A percentile compares a stretch with the other conserved stretches of the same genome.
Evolutionary conservation across 768 basidiomycete genomes (phyloP).

Genomic region (Kwoniella botswanensis): DNA sequence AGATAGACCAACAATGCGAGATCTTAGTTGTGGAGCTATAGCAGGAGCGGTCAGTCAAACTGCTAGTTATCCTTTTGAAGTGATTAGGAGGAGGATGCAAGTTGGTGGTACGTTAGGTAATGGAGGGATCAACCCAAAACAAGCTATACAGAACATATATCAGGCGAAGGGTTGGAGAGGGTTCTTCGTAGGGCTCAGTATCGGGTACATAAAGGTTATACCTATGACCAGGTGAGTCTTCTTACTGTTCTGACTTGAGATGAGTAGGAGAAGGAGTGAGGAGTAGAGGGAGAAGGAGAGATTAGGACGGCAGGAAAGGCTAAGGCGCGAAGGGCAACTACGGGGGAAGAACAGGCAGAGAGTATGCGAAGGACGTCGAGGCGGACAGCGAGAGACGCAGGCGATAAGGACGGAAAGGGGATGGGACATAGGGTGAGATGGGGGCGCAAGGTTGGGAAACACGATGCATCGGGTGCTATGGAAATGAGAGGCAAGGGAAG

Average conservation of each 20-base stretch:
- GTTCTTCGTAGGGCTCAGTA: conserved; percentile 86
- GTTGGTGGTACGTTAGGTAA: conserved; percentile 76
- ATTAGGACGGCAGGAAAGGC: neutral
- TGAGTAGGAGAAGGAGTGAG: neutral
- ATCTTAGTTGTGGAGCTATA: conserved; percentile 81
- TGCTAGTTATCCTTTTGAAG: conserved; percentile 91
- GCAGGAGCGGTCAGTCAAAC: conserved; percentile 87
- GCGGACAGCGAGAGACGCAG: too few species aligned
- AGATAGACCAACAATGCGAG: conserved; percentile 63
- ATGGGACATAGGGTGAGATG: too few species aligned
- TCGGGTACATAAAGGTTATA: conserved; percentile 91
- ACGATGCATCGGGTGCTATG: too few species aligned
- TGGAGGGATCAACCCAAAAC: conserved; percentile 76
- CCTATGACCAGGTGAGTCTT: conserved; percentile 74
- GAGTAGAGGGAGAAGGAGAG: neutral
- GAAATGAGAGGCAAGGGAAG: too few species aligned
- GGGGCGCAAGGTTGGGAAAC: too few species aligned
- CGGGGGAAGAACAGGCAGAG: neutral
- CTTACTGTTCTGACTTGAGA: neutral
- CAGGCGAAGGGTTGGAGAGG: conserved; percentile 75
- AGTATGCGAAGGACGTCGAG: too few species aligned
- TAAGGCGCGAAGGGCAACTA: neutral
- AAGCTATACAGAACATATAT: conserved; percentile 76
- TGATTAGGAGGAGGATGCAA: conserved; percentile 90
- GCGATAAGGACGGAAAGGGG: too few species aligned